Conservation (phyloP, 257 asterid species). For the Hygrophila difformis region DNA sequence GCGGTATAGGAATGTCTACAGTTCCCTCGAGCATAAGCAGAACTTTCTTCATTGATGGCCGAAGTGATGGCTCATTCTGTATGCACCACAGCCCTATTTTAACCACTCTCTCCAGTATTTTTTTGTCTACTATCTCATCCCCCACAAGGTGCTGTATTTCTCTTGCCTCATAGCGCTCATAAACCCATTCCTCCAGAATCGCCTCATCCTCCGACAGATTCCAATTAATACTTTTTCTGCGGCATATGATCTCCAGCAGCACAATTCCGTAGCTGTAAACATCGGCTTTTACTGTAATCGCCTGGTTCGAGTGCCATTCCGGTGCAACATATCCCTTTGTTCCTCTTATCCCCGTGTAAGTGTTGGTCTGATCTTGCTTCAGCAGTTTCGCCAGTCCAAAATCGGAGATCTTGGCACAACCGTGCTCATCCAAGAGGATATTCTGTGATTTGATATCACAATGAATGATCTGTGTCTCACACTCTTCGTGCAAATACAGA, state of each 20-base stretch:
- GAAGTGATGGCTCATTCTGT: slow-evolving; percentile 38
- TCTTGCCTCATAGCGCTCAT: slow-evolving; percentile 19
- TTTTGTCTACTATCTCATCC: slow-evolving; percentile 25
- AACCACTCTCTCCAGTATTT: slow-evolving; percentile 30
- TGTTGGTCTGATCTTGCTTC: slow-evolving; percentile 38
- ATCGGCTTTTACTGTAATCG: slow-evolving; percentile 45
- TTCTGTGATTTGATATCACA: slow-evolving; percentile 60
- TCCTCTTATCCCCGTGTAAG: slow-evolving; percentile 38
- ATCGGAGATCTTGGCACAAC: slow-evolving; percentile 38
- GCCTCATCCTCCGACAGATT: slow-evolving; percentile 30
- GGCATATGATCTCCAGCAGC: slow-evolving; percentile 38
- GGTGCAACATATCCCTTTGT: slow-evolving; percentile 50
- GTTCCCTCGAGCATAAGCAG: slow-evolving; percentile 50
- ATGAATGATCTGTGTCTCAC: slow-evolving; percentile 48
- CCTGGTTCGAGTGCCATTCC: slow-evolving; percentile 37
- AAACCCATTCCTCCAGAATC: slow-evolving; percentile 40
- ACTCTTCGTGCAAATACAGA: slow-evolving; percentile 51
- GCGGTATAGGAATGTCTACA: slow-evolving; percentile 47
- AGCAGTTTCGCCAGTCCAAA: slow-evolving; percentile 52
- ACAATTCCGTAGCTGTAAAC: slow-evolving; percentile 52
- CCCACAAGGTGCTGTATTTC: slow-evolving; percentile 18
- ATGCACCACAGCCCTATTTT: slow-evolving; percentile 54
- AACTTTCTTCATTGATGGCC: slow-evolving; percentile 55
- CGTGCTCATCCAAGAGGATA: slow-evolving; percentile 37
- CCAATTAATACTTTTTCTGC: slow-evolving; percentile 25